phyloP scores from a whole-genome alignment of 2,329 filamentous ascomycete genomes.

The Hyphodiscus sp. region DNA sequence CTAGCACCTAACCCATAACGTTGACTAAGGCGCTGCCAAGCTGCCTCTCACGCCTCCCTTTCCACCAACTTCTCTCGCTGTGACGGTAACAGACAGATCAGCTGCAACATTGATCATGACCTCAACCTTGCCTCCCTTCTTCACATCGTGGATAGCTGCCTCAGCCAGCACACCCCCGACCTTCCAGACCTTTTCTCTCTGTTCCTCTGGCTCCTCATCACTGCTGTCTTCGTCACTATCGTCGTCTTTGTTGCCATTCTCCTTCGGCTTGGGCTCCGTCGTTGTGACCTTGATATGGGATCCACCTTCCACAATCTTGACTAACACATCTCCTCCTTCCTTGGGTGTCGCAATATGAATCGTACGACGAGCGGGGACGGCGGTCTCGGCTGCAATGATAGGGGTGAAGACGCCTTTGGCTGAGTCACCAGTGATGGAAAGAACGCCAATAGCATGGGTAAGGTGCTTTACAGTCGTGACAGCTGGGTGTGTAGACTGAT shows the following conservation, averaged over 20 bases:
- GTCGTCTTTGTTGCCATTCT: conserved; percentile 50
- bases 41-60: conserved; percentile 30
- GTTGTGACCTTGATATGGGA: conserved; percentile 92
- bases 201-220: conserved; percentile 80
- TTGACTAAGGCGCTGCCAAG: conserved; percentile 22
- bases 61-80: conserved; percentile 72
- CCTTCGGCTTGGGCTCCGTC: conserved; percentile 70
- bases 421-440: conserved; percentile 55
- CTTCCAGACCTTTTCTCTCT: conserved; percentile 89
- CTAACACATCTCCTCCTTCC: conserved; percentile 77
- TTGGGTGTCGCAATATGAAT: conserved; percentile 71
- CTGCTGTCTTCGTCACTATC: conserved; percentile 50
- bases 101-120: conserved; percentile 82
- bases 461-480: conserved; percentile 93
- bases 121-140: conserved; percentile 88
- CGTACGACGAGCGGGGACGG: conserved; percentile 80
- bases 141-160: conserved; percentile 73
- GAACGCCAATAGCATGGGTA: conserved; percentile 78
- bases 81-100: conserved; percentile 73
- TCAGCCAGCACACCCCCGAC: conserved; percentile 77
- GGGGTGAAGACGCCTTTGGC: conserved; percentile 67
- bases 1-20: too few relatives aligned
- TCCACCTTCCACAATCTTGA: conserved; percentile 82
- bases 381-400: conserved; percentile 79
- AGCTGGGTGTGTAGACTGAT: conserved; percentile 91